These are phyloP conservation scores for Trichophaea hybrida DNA, from an alignment of 2,329 filamentous ascomycete species.

Conservation along the genomic window DNA sequence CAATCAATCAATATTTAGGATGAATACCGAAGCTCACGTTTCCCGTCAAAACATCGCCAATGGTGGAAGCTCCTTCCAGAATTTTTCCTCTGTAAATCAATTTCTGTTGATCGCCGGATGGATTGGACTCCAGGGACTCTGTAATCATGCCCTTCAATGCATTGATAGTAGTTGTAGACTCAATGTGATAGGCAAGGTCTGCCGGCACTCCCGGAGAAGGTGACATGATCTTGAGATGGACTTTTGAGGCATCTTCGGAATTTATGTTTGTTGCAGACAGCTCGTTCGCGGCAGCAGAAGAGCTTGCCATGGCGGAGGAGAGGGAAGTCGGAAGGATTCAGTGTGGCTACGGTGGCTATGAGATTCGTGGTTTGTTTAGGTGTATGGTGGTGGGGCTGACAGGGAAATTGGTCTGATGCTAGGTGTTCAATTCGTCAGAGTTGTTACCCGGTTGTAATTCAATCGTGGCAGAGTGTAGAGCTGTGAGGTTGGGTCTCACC, in stretches of 20 bases:
- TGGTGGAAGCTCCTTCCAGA: conserved; percentile 12
- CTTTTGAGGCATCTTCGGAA: neutral
- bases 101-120: conserved; percentile 16
- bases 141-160: conserved; percentile 19
- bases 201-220: conserved; percentile 17
- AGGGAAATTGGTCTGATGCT: too few species aligned
- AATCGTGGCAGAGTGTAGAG: too few species aligned
- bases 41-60: conserved; percentile 14
- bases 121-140: conserved; percentile 12
- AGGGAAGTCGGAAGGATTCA: neutral
- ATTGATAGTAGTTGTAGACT: conserved; percentile 15
- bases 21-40: conserved; percentile 1
- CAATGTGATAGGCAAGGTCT: conserved; percentile 15
- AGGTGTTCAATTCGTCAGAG: too few species aligned
- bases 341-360: neutral
- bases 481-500: too few species aligned
- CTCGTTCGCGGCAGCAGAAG: neutral
- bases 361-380: too few species aligned
- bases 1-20: neutral
- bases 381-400: too few species aligned
- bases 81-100: conserved; percentile 22
- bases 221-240: conserved; percentile 20
- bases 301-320: neutral
- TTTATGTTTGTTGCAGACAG: neutral
- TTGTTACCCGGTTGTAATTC: too few species aligned